A percentile compares a stretch with the other conserved stretches of the same genome.
Conservation (phyloP, 371 early-diverging fungal genomes). For the Rhizopus delemar region DNA sequence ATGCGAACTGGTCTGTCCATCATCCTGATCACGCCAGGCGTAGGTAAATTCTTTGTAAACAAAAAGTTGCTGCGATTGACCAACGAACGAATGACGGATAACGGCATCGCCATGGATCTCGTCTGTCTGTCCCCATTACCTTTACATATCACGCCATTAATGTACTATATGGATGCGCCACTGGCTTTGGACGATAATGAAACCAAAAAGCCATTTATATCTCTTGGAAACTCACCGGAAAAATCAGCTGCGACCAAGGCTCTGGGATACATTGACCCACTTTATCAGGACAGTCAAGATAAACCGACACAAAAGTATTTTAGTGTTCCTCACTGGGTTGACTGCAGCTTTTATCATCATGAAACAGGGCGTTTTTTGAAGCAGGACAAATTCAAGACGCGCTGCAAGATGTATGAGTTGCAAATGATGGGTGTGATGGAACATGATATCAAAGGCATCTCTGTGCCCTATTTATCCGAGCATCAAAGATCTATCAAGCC, state of each 20-base stretch:
- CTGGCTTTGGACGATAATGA: slow-evolving; percentile 26
- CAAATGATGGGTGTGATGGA: slow-evolving; percentile 83
- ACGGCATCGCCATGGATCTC: slow-evolving; percentile 91
- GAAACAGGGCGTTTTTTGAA: slow-evolving; percentile 53
- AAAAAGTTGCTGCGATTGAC: slow-evolving; percentile 85
- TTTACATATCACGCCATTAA: slow-evolving; percentile 86
- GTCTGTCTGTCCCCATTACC: slow-evolving; percentile 90
- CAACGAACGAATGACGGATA: slow-evolving; percentile 92
- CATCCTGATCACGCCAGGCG: slow-evolving; percentile 88
- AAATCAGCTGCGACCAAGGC: slow-evolving; percentile 25
- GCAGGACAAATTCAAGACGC: slow-evolving; percentile 60
- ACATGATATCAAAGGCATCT: slow-evolving; percentile 60
- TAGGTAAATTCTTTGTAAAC: slow-evolving; percentile 86
- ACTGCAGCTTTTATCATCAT: slow-evolving; percentile 83
- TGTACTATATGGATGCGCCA: slow-evolving; percentile 68
- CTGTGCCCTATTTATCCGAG: slow-evolving; percentile 58
- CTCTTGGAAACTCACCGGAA: slow-evolving; percentile 37
- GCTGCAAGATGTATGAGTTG: slow-evolving; percentile 84
- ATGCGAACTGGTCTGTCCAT: slow-evolving; percentile 90
- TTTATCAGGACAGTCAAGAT: slow-evolving; percentile 52
- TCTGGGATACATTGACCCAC: slow-evolving; percentile 56
- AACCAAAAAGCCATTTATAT: slow-evolving; percentile 7
- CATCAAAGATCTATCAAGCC: slow-evolving; percentile 9
- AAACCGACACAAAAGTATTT: slow-evolving; percentile 58
- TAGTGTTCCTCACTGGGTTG: slow-evolving; percentile 91